These are phyloP conservation scores for Candolleomyces eurysporus DNA, from an alignment of 768 basidiomycete genomes.

Conservation along the genomic window DNA sequence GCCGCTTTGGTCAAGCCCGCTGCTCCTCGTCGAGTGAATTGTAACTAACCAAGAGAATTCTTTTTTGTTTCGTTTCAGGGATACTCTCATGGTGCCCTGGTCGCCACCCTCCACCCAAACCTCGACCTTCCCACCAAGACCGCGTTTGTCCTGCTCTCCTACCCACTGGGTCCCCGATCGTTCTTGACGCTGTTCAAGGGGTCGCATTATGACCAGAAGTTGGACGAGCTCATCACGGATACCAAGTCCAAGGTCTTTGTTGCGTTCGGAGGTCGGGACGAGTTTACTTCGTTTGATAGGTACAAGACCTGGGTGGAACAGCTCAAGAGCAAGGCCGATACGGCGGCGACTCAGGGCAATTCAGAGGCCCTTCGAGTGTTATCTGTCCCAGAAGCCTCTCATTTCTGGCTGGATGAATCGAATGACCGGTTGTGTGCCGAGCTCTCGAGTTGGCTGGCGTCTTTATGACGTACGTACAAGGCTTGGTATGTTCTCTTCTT, in stretches of 20 bases:
- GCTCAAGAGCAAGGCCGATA: slow-evolving; percentile 23
- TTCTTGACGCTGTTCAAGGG: slow-evolving; percentile 70
- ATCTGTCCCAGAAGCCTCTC: slow-evolving; percentile 49
- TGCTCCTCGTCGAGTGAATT: no score
- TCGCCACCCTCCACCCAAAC: slow-evolving; percentile 63
- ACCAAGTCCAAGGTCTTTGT: slow-evolving; percentile 53
- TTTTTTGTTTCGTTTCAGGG: slow-evolving; percentile 43
- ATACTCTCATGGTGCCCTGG: slow-evolving; percentile 80
- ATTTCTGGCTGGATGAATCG: slow-evolving; percentile 59
- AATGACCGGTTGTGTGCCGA: slow-evolving; percentile 1
- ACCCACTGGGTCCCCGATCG: slow-evolving; percentile 66
- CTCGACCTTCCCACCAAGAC: slow-evolving; percentile 45
- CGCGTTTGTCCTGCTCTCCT: slow-evolving; percentile 71
- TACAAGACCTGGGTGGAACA: slow-evolving; percentile 56
- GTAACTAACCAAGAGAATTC: neutral
- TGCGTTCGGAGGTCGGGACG: slow-evolving; percentile 66
- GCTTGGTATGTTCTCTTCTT: no score
- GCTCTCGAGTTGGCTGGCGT: neutral
- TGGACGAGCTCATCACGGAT: slow-evolving; percentile 49
- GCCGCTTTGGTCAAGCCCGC: no score
- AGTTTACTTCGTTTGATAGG: slow-evolving; percentile 58
- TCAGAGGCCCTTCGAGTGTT: slow-evolving; percentile 26
- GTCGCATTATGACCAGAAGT: slow-evolving; percentile 47
- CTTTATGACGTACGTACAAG: neutral
- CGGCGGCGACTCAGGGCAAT: neutral